phyloP scores from a whole-genome alignment of 163 green algal species.

The Scenedesmus sp. region DNA sequence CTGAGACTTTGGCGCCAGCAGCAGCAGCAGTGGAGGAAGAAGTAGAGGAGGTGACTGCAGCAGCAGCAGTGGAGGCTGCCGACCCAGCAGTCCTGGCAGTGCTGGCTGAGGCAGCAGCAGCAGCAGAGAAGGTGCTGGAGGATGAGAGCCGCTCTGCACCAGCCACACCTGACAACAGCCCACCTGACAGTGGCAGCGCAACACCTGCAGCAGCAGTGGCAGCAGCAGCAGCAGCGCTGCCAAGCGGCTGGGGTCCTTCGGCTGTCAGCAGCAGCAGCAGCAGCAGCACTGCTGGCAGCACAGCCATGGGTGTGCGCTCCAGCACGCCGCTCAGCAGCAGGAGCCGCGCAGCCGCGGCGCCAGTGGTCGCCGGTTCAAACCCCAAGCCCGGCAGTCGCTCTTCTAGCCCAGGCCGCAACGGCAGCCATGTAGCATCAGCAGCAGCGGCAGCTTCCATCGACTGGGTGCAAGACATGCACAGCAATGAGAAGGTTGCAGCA shows the following conservation, averaged over 20 bases:
- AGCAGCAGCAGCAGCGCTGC: background rate
- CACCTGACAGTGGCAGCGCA: background rate
- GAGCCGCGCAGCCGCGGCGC: background rate
- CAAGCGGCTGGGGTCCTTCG: background rate
- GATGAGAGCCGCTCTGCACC: background rate
- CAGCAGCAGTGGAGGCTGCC: background rate
- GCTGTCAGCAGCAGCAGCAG: conserved; percentile 31
- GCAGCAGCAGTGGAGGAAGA: background rate
- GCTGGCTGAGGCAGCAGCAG: background rate
- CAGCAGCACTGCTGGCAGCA: background rate
- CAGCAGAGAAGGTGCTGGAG: background rate
- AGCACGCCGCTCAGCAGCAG: conserved; percentile 14
- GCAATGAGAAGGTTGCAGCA: conserved; percentile 15
- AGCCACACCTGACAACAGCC: background rate
- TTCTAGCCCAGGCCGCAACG: conserved; percentile 24
- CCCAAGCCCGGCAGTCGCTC: background rate
- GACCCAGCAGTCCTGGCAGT: background rate
- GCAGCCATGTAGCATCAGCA: conserved; percentile 17
- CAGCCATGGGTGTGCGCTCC: background rate
- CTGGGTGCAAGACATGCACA: conserved; percentile 31
- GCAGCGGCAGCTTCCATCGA: conserved; percentile 14
- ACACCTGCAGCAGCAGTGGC: background rate
- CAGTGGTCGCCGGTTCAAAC: background rate
- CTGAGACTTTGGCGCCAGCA: background rate
- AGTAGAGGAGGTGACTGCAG: background rate